phyloP scores from a whole-genome alignment of 1,284 basidiomycete genomes.

The Marasmius tenuissimus region DNA sequence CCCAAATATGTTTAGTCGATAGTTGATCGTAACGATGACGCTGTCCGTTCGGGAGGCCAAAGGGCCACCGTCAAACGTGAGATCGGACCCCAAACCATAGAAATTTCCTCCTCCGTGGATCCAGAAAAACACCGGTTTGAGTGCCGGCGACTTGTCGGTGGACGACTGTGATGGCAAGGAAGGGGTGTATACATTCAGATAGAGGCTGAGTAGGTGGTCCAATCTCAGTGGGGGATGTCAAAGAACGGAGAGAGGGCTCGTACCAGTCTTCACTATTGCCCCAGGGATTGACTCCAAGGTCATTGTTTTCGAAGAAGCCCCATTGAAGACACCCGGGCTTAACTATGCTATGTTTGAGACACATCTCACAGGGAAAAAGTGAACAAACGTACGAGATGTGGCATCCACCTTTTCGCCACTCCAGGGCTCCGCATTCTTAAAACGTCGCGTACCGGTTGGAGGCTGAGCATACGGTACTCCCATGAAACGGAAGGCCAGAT shows the following conservation, averaged over 20 bases:
- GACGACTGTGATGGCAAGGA: conserved; percentile 27
- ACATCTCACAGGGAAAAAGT: background rate
- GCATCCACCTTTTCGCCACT: conserved; percentile 18
- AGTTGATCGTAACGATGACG: conserved; percentile 49
- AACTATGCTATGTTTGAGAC: background rate
- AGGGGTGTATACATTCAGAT: conserved; percentile 45
- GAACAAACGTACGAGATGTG: conserved; percentile 12
- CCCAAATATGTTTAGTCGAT: conserved; percentile 42
- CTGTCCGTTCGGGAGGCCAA: conserved; percentile 44
- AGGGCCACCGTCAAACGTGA: conserved; percentile 41
- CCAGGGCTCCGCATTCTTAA: conserved; percentile 17
- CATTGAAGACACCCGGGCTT: conserved; percentile 12
- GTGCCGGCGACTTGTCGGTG: conserved; percentile 6
- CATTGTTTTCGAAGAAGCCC: conserved; percentile 10
- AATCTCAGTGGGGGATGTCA: background rate
- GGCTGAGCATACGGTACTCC: conserved; percentile 22
- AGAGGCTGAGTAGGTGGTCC: conserved; percentile 20
- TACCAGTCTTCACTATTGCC: conserved; percentile 14
- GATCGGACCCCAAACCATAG: conserved; percentile 31
- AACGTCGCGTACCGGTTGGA: conserved; percentile 19
- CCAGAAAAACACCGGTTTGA: conserved; percentile 44
- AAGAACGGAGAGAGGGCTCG: background rate
- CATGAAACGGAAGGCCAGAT: conserved; percentile 21
- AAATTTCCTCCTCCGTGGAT: conserved; percentile 43
- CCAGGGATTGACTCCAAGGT: conserved; percentile 10